Evolutionary conservation across 75 land plant species (phyloP).

Genomic region (Picea glauca): DNA sequence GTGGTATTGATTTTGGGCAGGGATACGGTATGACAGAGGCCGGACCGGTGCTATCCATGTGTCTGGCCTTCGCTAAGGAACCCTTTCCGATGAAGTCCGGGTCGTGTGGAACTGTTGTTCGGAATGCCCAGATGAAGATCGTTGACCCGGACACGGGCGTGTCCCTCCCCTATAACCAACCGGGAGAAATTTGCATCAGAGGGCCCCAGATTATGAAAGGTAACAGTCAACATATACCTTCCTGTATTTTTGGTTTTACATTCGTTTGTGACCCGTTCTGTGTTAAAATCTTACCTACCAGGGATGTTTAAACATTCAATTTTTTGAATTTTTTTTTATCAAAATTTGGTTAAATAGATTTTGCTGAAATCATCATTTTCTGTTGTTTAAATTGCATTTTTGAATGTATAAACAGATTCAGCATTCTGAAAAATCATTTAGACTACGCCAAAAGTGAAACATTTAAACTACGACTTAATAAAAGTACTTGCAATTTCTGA

Average conservation of each 20-base stretch:
- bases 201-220: conserved; percentile 37
- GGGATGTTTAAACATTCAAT: too few species aligned
- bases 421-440: too few species aligned
- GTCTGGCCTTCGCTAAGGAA: conserved; percentile 24
- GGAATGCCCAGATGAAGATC: conserved; percentile 23
- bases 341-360: not conserved
- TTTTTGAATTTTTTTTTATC: too few species aligned
- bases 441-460: too few species aligned
- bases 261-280: too few species aligned
- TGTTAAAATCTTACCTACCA: too few species aligned
- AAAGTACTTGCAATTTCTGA: too few species aligned
- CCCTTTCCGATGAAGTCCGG: conserved; percentile 22
- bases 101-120: conserved; percentile 26
- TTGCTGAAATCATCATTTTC: not conserved
- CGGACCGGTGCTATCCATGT: conserved; percentile 28
- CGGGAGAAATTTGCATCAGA: conserved; percentile 37
- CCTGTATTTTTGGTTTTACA: too few species aligned
- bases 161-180: conserved; percentile 17
- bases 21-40: conserved; percentile 59
- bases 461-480: too few species aligned
- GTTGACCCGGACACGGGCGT: conserved; percentile 26
- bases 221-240: not conserved
- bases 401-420: too few species aligned
- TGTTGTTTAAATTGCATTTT: not conserved
- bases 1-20: not conserved